Base-by-base conservation (phyloP, 768 basidiomycete genomes). In the Hirschioporus abietinus region DNA sequence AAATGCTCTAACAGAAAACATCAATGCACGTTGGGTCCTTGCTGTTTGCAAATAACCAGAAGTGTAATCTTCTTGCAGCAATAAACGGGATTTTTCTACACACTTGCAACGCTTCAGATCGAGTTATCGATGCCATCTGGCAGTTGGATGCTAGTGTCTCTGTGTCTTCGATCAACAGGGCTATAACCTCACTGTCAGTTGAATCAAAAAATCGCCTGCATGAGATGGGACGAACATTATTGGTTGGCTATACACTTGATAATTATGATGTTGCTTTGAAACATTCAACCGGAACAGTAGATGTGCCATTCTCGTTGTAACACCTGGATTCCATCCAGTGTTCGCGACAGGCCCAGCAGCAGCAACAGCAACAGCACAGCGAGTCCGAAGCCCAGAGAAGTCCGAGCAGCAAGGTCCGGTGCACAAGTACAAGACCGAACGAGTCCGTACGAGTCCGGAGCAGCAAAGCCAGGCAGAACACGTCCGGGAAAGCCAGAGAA, bases 251-350 rank as follows among this genome's bases (percentile, higher is more conserved):
- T 68, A 77, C 78, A 6, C 83, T 79, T 26, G 78, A 84, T 66
- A 84, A 84, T 68, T 74, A 82, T 30, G 80, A 84, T 67, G 72
- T 82, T 4, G 71, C 78, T 36, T 67, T 82, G 9, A 75, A 78
- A 59, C 65, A 69, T 12, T 23, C 70, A 0, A 64, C 74, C 7
- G 77, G 76, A 0, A 79, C 77, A 0, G 64, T 75, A 1, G 76
- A 82, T 58, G 71, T 74, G 8, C 26, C 59, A 1, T 60, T 68
- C 1, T 70, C 70, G n/a, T n/a, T n/a, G n/a, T n/a, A n/a, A n/a
- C n/a, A n/a, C n/a, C n/a, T n/a, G n/a, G n/a, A n/a, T n/a, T n/a
- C n/a, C n/a, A n/a, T n/a, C n/a, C n/a, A n/a, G n/a, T n/a, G n/a
- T n/a, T n/a, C n/a, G n/a, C n/a, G n/a, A n/a, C n/a, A n/a, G n/a